These are phyloP conservation scores for Podosphaera fusca DNA, from an alignment of 2,329 filamentous ascomycete genomes.

Conservation along the genomic window DNA sequence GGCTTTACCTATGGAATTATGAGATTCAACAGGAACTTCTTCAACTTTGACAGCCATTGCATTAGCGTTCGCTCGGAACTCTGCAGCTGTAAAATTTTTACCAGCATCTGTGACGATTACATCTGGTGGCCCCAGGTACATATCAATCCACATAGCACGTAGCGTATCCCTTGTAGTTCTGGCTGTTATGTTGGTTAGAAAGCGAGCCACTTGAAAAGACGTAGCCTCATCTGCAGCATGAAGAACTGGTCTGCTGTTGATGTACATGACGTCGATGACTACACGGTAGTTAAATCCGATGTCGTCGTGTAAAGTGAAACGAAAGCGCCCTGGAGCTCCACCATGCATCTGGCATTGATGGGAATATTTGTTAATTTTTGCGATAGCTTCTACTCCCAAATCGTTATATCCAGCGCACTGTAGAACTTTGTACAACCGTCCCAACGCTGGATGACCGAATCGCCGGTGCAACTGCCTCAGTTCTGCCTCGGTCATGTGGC, in stretches of 20 bases:
- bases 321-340: neutral
- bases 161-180: neutral
- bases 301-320: no score
- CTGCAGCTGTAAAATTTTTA: no score
- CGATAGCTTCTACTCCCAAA: neutral
- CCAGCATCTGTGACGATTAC: neutral
- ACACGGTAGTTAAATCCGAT: no score
- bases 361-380: neutral
- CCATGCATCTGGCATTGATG: slow-evolving; percentile 1
- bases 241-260: neutral
- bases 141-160: neutral
- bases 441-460: neutral
- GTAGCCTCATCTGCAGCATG: slow-evolving; percentile 1
- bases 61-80: no score
- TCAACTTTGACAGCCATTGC: no score
- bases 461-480: neutral
- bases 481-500: neutral
- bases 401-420: neutral
- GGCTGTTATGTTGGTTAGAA: neutral
- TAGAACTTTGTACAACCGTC: neutral
- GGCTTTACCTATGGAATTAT: no score
- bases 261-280: slow-evolving; percentile 1
- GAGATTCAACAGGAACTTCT: no score
- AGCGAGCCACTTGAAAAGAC: neutral
- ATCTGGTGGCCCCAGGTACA: slow-evolving; percentile 2